These are phyloP conservation scores for Flaveria floridana DNA, from an alignment of 140 eudicot genomes.

Conservation along the genomic window DNA sequence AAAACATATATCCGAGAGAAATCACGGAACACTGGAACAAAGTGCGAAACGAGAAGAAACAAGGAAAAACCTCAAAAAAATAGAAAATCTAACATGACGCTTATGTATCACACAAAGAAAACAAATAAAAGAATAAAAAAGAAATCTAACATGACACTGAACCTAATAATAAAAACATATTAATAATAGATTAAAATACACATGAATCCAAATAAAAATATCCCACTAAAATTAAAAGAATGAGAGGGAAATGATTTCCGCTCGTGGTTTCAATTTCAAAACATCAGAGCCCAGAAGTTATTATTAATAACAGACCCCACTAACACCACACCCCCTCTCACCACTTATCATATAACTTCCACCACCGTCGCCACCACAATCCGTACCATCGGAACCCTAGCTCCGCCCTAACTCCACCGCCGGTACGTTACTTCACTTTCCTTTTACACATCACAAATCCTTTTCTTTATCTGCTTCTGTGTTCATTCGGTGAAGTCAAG, in stretches of 20 bases:
- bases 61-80: no score
- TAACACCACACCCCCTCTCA: slow-evolving; percentile 12
- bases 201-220: background rate
- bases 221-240: background rate
- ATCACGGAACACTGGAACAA: no score
- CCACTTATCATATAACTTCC: slow-evolving; percentile 13
- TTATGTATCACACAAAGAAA: no score
- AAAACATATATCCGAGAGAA: no score
- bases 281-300: slow-evolving; percentile 3
- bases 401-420: slow-evolving; percentile 12
- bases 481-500: background rate
- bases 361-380: background rate
- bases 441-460: background rate
- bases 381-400: no score
- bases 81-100: no score
- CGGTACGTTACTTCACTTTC: slow-evolving; percentile 8
- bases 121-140: no score
- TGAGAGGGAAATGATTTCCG: slow-evolving; percentile 22
- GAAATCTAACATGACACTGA: no score
- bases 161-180: no score
- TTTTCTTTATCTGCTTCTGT: background rate
- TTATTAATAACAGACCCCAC: slow-evolving; percentile 26
- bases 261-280: slow-evolving; percentile 34
- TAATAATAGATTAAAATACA: background rate
- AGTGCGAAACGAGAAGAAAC: no score